Percentiles rank a stretch among this genome's conserved stretches.
These are phyloP conservation scores for Talaromyces atroroseus DNA, from an alignment of 2,329 filamentous ascomycete genomes.

Conservation along the genomic window DNA sequence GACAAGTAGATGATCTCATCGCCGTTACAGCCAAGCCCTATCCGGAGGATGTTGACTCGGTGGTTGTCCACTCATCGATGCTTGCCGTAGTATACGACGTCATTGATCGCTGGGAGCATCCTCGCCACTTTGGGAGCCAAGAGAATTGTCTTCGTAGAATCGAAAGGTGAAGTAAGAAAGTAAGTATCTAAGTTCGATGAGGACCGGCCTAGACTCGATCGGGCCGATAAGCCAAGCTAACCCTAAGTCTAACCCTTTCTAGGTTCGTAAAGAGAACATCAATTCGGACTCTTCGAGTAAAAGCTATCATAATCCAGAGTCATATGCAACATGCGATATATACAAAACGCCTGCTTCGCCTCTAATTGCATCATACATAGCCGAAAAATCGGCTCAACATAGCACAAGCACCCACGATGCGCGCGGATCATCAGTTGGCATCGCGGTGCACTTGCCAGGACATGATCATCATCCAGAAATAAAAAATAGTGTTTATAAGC, in stretches of 20 bases:
- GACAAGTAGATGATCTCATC: background rate
- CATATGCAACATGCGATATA: conserved; percentile 1
- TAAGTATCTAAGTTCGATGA: no score
- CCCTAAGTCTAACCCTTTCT: no score
- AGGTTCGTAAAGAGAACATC: no score
- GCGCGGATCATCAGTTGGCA: conserved; percentile 15
- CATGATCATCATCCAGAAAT: conserved; percentile 63
- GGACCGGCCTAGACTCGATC: no score
- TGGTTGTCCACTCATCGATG: background rate
- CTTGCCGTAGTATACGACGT: conserved; percentile 1
- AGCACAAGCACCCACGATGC: background rate
- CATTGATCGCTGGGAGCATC: background rate
- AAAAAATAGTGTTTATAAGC: conserved; percentile 58
- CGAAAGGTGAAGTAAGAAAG: no score
- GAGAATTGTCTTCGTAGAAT: no score
- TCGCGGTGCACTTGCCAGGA: conserved; percentile 48
- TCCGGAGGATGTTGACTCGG: no score
- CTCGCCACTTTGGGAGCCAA: background rate
- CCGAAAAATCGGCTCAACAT: background rate
- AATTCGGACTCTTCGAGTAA: no score
- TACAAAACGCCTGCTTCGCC: conserved; percentile 3
- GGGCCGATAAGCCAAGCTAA: no score
- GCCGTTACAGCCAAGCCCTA: background rate
- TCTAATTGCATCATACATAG: conserved; percentile 4
- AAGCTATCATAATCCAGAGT: background rate